Evolutionary conservation across 2,329 filamentous ascomycete genomes (phyloP).

Genomic region (Gliomastix tumulicola): DNA sequence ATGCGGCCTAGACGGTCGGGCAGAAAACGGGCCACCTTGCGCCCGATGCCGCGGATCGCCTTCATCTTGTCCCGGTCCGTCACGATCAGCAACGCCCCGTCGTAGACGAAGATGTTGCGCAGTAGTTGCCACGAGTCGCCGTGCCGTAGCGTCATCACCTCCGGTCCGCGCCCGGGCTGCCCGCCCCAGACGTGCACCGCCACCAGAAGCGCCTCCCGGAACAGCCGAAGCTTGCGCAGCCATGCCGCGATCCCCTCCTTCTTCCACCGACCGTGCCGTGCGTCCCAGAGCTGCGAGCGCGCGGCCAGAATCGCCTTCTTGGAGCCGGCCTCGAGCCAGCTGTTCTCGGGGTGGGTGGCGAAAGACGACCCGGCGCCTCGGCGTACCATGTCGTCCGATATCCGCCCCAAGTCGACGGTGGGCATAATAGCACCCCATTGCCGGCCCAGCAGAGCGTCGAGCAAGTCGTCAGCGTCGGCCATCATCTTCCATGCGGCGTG

Average conservation of each 20-base stretch:
- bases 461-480: slow-evolving; percentile 1
- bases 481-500: slow-evolving; percentile 1
- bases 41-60: not conserved
- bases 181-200: not conserved
- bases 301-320: slow-evolving; percentile 3
- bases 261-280: slow-evolving; percentile 3
- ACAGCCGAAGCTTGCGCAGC: slow-evolving; percentile 1
- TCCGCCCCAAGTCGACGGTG: slow-evolving; percentile 3
- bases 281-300: slow-evolving; percentile 3
- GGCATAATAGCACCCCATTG: slow-evolving; percentile 1
- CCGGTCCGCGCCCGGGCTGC: not conserved
- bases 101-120: slow-evolving; percentile 2
- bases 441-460: slow-evolving; percentile 4
- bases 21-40: slow-evolving; percentile 1
- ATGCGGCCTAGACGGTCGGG: not conserved
- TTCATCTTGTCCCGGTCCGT: slow-evolving; percentile 4
- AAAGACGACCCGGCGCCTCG: slow-evolving; percentile 7
- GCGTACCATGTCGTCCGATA: slow-evolving; percentile 4
- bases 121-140: slow-evolving; percentile 1
- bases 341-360: slow-evolving; percentile 6
- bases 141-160: not conserved
- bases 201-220: slow-evolving; percentile 1
- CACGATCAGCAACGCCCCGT: slow-evolving; percentile 4
- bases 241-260: slow-evolving; percentile 1
- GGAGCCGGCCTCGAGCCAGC: slow-evolving; percentile 4